Evolutionary conservation across 352 stramenopile genomes (phyloP).

Genomic region (Phytopythium kandeliae): DNA sequence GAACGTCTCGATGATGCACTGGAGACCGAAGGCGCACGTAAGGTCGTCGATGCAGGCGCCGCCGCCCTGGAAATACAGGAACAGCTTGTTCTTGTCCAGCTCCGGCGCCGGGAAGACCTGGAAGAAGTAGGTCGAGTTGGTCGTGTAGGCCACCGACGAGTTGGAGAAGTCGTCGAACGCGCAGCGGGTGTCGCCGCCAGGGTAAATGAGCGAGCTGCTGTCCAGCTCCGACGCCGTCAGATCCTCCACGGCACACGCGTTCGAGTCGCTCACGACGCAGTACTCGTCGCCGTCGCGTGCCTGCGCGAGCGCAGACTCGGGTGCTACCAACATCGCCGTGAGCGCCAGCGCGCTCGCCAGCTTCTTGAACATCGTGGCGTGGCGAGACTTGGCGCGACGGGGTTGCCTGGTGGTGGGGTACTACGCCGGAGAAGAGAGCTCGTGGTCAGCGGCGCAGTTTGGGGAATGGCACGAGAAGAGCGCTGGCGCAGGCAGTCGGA

Average conservation of each 20-base stretch:
- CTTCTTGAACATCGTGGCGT: conserved; percentile 1
- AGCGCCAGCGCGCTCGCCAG: conserved; percentile 1
- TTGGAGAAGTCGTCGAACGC: conserved; percentile 39
- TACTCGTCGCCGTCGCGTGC: conserved; percentile 42
- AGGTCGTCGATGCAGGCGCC: conserved; percentile 45
- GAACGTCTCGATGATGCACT: conserved; percentile 50
- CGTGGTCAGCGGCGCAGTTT: neutral
- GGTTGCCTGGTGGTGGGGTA: neutral
- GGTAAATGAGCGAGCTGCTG: conserved; percentile 37
- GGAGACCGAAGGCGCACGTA: conserved; percentile 50
- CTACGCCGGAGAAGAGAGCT: neutral
- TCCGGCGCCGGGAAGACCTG: conserved; percentile 41
- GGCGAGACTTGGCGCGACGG: too few relatives aligned
- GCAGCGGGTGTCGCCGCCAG: conserved; percentile 39
- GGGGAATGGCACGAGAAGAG: neutral
- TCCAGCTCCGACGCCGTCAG: conserved; percentile 19
- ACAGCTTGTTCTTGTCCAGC: conserved; percentile 44
- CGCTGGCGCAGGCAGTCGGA: neutral
- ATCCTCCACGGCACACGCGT: conserved; percentile 21
- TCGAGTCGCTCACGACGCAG: conserved; percentile 38
- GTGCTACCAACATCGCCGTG: neutral
- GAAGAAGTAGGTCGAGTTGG: conserved; percentile 51
- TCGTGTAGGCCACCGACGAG: conserved; percentile 21
- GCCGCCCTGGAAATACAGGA: conserved; percentile 61
- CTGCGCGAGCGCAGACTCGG: conserved; percentile 11